phyloP scores from a whole-genome alignment of 2,329 filamentous ascomycete genomes.

The Fusarium keratoplasticum region DNA sequence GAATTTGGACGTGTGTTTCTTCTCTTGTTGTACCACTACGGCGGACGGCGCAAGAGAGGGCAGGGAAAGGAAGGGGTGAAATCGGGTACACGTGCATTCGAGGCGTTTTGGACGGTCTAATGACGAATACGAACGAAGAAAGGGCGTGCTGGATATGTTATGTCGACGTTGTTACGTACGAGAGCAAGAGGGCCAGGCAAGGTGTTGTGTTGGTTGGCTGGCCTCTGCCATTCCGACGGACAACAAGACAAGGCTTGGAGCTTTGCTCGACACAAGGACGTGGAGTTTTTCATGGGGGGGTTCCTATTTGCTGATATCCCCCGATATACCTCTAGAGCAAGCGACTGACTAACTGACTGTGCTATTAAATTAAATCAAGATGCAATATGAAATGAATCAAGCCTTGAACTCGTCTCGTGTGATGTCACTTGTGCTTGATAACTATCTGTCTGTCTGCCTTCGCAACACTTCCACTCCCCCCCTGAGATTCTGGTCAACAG shows the following conservation, averaged over 20 bases:
- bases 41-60: background rate
- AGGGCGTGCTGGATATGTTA: conserved; percentile 34
- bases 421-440: background rate
- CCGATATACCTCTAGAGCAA: conserved; percentile 45
- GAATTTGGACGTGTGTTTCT: background rate
- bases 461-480: background rate
- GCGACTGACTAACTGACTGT: conserved; percentile 29
- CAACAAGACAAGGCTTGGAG: background rate
- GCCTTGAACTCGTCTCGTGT: background rate
- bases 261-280: conserved; percentile 22
- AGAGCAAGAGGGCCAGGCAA: background rate
- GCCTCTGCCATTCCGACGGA: conserved; percentile 14
- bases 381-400: background rate
- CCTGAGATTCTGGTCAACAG: conserved; percentile 18
- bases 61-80: conserved; percentile 19
- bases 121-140: conserved; percentile 38
- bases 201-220: background rate
- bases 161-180: conserved; percentile 19
- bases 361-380: background rate
- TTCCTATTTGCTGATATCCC: conserved; percentile 30
- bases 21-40: background rate
- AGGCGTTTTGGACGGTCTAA: conserved; percentile 44
- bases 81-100: conserved; percentile 26
- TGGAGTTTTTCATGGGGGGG: conserved; percentile 34
- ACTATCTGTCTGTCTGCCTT: background rate